A percentile compares a stretch with the other conserved stretches of the same genome.
phyloP scores from a whole-genome alignment of 176 grass and related monocot species.

The Oryza meyeriana region DNA sequence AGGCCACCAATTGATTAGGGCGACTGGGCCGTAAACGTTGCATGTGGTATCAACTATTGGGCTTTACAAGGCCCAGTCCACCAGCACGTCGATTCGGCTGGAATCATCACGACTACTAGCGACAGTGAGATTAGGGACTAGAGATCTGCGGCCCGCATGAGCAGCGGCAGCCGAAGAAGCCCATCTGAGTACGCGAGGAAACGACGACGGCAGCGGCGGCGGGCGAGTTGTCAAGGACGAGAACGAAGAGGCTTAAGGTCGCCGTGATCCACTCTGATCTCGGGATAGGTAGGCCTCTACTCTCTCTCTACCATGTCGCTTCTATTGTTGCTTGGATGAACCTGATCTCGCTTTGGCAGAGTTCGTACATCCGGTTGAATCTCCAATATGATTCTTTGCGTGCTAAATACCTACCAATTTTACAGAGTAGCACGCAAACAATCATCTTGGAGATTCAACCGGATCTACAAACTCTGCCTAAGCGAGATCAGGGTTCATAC shows the following conservation, averaged over 20 bases:
- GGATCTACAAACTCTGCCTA: constrained; percentile 2
- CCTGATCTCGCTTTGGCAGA: not conserved
- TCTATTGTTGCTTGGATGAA: not conserved
- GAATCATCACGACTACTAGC: no score
- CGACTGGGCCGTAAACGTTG: not conserved
- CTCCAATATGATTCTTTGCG: not conserved
- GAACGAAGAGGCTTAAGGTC: constrained; percentile 53
- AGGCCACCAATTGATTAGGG: not conserved
- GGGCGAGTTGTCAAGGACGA: constrained; percentile 19
- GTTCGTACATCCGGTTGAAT: constrained; percentile 3
- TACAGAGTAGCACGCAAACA: not conserved
- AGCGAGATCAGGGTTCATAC: not conserved
- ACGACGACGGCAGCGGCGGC: not conserved
- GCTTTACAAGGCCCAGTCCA: not conserved
- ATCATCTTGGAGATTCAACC: not conserved
- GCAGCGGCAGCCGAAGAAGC: not conserved
- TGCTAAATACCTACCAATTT: not conserved
- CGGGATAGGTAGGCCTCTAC: constrained; percentile 53
- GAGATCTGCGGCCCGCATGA: no score
- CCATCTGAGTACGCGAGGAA: not conserved
- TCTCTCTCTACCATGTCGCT: not conserved
- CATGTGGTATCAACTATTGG: not conserved
- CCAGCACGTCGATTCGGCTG: not conserved
- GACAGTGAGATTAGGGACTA: no score
- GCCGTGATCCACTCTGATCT: constrained; percentile 91